phyloP scores from a whole-genome alignment of 2,329 filamentous ascomycete genomes.

The Colletotrichum musicola region DNA sequence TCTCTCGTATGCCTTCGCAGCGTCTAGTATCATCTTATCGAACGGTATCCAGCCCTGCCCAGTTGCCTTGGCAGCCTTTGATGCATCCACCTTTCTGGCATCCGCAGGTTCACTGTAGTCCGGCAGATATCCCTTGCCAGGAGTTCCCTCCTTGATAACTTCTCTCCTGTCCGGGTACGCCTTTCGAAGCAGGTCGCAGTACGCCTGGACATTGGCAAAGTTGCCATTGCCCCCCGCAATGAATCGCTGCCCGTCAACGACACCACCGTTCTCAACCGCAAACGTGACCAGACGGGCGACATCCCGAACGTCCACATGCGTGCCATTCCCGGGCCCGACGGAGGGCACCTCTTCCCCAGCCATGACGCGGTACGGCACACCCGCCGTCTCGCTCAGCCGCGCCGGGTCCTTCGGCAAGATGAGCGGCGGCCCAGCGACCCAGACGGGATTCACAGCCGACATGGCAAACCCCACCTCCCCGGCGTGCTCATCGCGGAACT shows the following conservation, averaged over 20 bases:
- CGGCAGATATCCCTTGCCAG: conserved; percentile 25
- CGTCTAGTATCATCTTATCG: conserved; percentile 32
- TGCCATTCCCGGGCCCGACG: conserved; percentile 14
- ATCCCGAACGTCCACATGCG: conserved; percentile 38
- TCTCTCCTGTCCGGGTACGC: conserved; percentile 16
- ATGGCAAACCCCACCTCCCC: conserved; percentile 44
- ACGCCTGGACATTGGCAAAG: conserved; percentile 22
- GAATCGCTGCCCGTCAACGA: conserved; percentile 13
- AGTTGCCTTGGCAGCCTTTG: conserved; percentile 32
- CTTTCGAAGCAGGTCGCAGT: conserved; percentile 26
- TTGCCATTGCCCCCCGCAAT: conserved; percentile 24
- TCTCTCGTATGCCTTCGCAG: conserved; percentile 33
- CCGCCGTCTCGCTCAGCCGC: conserved; percentile 33
- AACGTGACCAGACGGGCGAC: conserved; percentile 27
- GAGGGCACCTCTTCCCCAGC: conserved; percentile 18
- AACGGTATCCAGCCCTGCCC: conserved; percentile 26
- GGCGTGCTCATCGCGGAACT: conserved; percentile 44
- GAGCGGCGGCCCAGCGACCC: conserved; percentile 34
- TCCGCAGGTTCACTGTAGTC: conserved; percentile 26
- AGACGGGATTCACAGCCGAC: conserved; percentile 33
- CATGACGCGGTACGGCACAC: conserved; percentile 42
- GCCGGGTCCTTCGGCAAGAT: conserved; percentile 31
- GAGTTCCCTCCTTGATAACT: conserved; percentile 29
- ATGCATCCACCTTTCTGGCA: conserved; percentile 21
- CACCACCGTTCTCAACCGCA: conserved; percentile 5